phyloP scores from a whole-genome alignment of 2,329 filamentous ascomycete species.

The Pseudophaeomoniella oleicola region DNA sequence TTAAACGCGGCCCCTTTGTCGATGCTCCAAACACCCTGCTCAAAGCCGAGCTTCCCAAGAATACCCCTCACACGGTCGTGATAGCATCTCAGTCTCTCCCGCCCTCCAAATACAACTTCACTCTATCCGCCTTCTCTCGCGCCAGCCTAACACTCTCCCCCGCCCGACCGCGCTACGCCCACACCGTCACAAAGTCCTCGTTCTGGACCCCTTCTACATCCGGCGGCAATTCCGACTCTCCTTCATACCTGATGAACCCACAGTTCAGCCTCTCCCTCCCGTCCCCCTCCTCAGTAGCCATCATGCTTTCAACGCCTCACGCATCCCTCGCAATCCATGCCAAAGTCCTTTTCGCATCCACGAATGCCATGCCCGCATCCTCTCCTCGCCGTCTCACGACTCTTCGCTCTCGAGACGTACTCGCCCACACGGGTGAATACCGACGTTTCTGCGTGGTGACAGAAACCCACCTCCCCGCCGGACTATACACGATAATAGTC shows the following conservation, averaged over 20 bases:
- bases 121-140: conserved; percentile 67
- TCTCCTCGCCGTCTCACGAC: conserved; percentile 43
- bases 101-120: conserved; percentile 64
- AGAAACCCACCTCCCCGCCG: conserved; percentile 49
- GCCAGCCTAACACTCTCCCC: conserved; percentile 44
- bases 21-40: conserved; percentile 87
- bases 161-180: conserved; percentile 45
- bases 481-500: conserved; percentile 42
- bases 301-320: conserved; percentile 57
- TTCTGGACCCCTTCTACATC: conserved; percentile 68
- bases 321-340: conserved; percentile 65
- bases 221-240: conserved; percentile 66
- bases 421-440: conserved; percentile 79
- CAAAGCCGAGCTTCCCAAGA: conserved; percentile 47
- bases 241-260: conserved; percentile 71
- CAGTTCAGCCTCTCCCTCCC: conserved; percentile 55
- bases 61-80: conserved; percentile 46
- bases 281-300: conserved; percentile 45
- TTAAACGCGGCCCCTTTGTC: conserved; percentile 71
- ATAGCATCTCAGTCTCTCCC: conserved; percentile 68
- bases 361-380: neutral
- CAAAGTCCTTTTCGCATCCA: conserved; percentile 61
- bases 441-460: conserved; percentile 63
- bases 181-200: conserved; percentile 44
- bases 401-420: conserved; percentile 59